Percentiles rank a stretch among this genome's conserved stretches.
These are phyloP conservation scores for Trifolium repens DNA, from an alignment of 306 rosid species.

Conservation along the genomic window DNA sequence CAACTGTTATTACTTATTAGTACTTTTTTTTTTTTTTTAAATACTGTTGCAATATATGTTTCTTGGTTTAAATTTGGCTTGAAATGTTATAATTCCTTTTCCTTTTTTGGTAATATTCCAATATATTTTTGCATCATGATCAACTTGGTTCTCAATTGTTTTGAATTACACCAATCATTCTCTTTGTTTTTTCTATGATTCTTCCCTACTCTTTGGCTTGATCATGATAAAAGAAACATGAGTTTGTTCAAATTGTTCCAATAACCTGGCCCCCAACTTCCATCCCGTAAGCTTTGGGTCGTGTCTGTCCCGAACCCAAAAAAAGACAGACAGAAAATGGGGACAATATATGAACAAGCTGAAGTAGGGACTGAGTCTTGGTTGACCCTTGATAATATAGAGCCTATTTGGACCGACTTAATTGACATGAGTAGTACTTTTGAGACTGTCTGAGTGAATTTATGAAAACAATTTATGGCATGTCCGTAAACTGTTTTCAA, in stretches of 20 bases:
- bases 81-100: conserved; percentile 14
- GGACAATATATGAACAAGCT: no score
- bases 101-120: conserved; percentile 29
- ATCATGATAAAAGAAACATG: conserved; percentile 13
- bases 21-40: background rate
- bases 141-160: background rate
- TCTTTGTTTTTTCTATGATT: conserved; percentile 5
- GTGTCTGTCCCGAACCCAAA: no score
- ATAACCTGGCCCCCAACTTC: no score
- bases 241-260: conserved; percentile 29
- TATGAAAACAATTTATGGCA: background rate
- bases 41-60: background rate
- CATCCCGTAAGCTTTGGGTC: no score
- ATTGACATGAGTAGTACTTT: background rate
- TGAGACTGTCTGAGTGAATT: background rate
- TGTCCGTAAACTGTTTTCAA: background rate
- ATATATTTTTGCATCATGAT: background rate
- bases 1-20: background rate
- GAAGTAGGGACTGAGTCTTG: no score
- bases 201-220: conserved; percentile 1
- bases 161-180: background rate
- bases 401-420: background rate
- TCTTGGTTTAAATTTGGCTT: conserved; percentile 30
- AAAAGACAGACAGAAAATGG: no score
- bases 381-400: background rate